Evolutionary conservation across 139 green algal genomes (phyloP).

Genomic region (Chlorella sp.): DNA sequence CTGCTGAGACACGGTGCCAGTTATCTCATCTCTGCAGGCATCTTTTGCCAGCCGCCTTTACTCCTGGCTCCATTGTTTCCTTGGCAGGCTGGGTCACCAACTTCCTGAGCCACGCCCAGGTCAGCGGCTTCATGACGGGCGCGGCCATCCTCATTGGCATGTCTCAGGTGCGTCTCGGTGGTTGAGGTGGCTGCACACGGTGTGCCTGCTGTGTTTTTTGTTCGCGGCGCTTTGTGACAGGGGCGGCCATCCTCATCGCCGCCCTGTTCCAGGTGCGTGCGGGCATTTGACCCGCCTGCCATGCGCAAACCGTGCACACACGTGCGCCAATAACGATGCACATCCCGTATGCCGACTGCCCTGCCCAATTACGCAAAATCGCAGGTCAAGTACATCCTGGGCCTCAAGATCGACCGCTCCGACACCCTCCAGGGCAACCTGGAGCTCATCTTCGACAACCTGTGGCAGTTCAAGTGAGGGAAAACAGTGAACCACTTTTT

Average conservation of each 20-base stretch:
- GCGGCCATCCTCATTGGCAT: slow-evolving; percentile 82
- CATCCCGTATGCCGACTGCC: too few relatives aligned
- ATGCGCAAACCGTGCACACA: too few relatives aligned
- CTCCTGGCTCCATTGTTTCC: too few relatives aligned
- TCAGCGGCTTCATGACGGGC: slow-evolving; percentile 87
- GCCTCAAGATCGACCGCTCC: slow-evolving; percentile 44
- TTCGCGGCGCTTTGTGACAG: too few relatives aligned
- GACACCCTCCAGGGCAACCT: slow-evolving; percentile 48
- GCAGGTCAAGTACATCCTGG: slow-evolving; percentile 60
- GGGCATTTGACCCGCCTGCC: too few relatives aligned
- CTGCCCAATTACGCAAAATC: background rate
- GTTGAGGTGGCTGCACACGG: too few relatives aligned
- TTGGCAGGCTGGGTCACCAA: slow-evolving; percentile 77
- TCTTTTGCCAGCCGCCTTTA: slow-evolving; percentile 23
- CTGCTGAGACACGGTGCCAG: too few relatives aligned
- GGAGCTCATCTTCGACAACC: slow-evolving; percentile 38
- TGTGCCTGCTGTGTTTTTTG: too few relatives aligned
- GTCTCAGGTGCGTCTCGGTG: slow-evolving; percentile 14
- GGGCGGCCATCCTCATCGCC: background rate
- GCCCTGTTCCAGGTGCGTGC: background rate
- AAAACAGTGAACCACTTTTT: too few relatives aligned
- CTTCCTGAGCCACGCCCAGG: slow-evolving; percentile 86
- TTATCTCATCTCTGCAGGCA: background rate
- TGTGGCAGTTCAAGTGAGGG: slow-evolving; percentile 45
- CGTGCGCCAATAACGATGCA: too few relatives aligned